Evolutionary conservation across 1,284 basidiomycete species (phyloP).

Genomic region (Fistulina hepatica): DNA sequence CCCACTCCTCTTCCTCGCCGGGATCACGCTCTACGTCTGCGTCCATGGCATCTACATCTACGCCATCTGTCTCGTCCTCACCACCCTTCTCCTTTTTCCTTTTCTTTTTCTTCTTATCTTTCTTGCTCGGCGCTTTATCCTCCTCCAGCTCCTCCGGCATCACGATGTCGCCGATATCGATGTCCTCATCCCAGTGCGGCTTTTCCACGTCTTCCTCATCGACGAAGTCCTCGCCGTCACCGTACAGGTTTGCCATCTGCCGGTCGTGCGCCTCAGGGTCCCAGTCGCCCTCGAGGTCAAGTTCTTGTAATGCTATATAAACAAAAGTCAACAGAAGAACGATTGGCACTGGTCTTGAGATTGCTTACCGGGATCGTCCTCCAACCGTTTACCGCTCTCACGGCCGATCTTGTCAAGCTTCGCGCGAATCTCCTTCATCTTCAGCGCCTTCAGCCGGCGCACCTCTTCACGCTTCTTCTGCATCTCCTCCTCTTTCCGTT

Average conservation of each 20-base stretch:
- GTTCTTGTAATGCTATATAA: constrained; percentile 40
- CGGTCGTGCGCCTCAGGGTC: constrained; percentile 68
- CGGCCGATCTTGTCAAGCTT: constrained; percentile 63
- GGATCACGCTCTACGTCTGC: constrained; percentile 49
- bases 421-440: constrained; percentile 72
- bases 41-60: constrained; percentile 65
- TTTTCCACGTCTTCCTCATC: constrained; percentile 48
- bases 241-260: constrained; percentile 69
- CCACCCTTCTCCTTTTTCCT: constrained; percentile 39
- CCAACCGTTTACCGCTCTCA: constrained; percentile 46
- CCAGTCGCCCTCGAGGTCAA: constrained; percentile 77
- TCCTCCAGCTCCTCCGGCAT: constrained; percentile 30
- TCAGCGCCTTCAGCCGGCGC: constrained; percentile 67
- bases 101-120: constrained; percentile 40
- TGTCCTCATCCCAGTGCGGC: constrained; percentile 84
- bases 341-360: neutral
- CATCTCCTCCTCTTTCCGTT: constrained; percentile 73
- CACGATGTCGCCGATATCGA: constrained; percentile 66
- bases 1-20: constrained; percentile 52
- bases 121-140: constrained; percentile 26
- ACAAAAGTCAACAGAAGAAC: constrained; percentile 6
- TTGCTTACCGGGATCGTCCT: constrained; percentile 34
- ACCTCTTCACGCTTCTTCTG: constrained; percentile 71
- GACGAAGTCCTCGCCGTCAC: constrained; percentile 35
- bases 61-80: constrained; percentile 34